Evolutionary conservation across 164 flowering plant species (phyloP), one percentile per base, ranked within the genome.

Genomic region (Echeveria elegans): DNA sequence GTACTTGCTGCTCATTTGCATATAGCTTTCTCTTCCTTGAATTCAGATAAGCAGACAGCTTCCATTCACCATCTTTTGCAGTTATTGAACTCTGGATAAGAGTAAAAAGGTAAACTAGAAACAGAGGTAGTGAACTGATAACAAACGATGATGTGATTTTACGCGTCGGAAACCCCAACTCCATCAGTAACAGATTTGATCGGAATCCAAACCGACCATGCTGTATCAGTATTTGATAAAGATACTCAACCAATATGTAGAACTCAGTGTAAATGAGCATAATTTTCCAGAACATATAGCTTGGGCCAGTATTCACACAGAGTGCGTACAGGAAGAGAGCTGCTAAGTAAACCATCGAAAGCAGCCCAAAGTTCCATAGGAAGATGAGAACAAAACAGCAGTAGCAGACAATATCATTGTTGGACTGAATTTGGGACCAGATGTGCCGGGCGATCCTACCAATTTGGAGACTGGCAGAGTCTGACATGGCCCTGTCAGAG

Each of bases 281-380:
- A 28, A 85, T 68, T 45, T 85, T 76, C 96, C 96, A 90, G 71
- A 88, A 90, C 34, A 82, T 72, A 78, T 78, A 82, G 74, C 73
- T 77, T 16, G 94, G 93, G 23, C 94, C 94, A 29, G 90, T 84
- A 74, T 86, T 82, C 37, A 82, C 87, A 69, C 96, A 90, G 0
- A 90, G 82, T 65, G 94, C 96, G 65, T 90, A 90, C 40, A 88
- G 68, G 77, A 85, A 90, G 31, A 90, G 87, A 69, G 88, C 96
- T 16, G 72, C 86, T 63, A 85, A 84, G 75, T 90, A 90, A 24
- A 88, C 83, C 91, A 86, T 86, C 23, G 96, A 90, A 63, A 90
- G 84, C 71, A 90, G 72, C 74, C 94, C 88, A 78, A 90, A 90
- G 74, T 86, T 90, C 96, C 96, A 90, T 15, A 90, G 79, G 64